Percentiles rank a stretch among this genome's conserved stretches.
These are phyloP conservation scores for Termitomyces sp. DNA, from an alignment of 768 basidiomycete species.

Conservation along the genomic window DNA sequence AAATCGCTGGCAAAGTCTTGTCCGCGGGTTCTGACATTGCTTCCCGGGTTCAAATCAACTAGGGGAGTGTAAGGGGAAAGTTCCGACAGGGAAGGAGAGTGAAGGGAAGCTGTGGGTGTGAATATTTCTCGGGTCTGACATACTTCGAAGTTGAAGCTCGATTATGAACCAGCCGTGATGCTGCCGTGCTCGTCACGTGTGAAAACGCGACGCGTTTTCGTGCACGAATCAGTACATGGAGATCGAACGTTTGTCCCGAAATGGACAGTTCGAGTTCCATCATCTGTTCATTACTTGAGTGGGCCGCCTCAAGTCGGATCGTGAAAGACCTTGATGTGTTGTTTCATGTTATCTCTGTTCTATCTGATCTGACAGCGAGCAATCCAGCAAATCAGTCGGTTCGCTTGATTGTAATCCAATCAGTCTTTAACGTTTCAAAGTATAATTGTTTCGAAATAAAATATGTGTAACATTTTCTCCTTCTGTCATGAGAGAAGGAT, in stretches of 20 bases:
- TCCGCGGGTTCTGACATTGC: conserved; percentile 14
- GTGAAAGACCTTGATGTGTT: not conserved
- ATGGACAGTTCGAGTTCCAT: not conserved
- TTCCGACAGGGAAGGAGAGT: conserved; percentile 1
- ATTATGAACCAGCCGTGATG: conserved; percentile 14
- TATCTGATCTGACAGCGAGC: not conserved
- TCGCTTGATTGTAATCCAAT: not conserved
- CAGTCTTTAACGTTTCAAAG: not conserved
- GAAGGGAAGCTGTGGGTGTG: conserved; percentile 14
- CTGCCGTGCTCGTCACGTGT: conserved; percentile 12
- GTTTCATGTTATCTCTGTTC: not conserved
- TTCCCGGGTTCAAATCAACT: not conserved
- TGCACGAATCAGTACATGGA: not conserved
- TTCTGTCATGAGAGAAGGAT: too few species aligned
- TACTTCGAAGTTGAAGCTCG: conserved; percentile 7
- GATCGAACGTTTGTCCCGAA: conserved; percentile 4
- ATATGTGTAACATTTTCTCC: not conserved
- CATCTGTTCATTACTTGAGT: not conserved
- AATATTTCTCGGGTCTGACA: conserved; percentile 14
- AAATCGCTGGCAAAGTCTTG: conserved; percentile 7
- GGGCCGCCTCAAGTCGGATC: not conserved
- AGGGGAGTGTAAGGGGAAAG: not conserved
- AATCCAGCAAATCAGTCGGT: not conserved
- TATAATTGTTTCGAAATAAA: not conserved
- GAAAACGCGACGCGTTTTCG: conserved; percentile 9